phyloP scores from a whole-genome alignment of 1,284 basidiomycete genomes.

The Butyriboletus regius region DNA sequence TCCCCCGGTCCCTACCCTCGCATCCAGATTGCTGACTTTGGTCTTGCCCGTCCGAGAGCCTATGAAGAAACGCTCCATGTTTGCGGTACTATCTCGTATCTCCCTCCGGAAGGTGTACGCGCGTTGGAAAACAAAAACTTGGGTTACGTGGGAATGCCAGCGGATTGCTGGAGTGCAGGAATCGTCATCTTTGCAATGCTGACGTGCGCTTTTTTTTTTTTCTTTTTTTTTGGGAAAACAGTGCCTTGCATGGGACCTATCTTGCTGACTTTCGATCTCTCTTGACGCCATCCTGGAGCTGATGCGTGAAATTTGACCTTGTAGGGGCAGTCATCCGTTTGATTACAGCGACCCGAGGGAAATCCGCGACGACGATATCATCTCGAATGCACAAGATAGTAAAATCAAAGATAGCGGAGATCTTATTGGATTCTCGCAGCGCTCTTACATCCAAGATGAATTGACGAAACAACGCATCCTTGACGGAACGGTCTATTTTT shows the following conservation, averaged over 20 bases:
- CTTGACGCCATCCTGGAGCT: slow-evolving; percentile 1
- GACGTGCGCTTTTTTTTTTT: slow-evolving; percentile 31
- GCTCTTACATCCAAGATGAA: slow-evolving; percentile 47
- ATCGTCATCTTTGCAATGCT: slow-evolving; percentile 75
- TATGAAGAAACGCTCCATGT: slow-evolving; percentile 73
- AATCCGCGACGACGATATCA: slow-evolving; percentile 12
- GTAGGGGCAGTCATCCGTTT: slow-evolving; percentile 67
- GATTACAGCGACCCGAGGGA: slow-evolving; percentile 46
- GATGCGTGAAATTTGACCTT: slow-evolving; percentile 7
- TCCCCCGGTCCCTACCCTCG: slow-evolving; percentile 72
- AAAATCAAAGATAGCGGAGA: slow-evolving; percentile 20
- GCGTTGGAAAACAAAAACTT: slow-evolving; percentile 65
- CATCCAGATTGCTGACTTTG: slow-evolving; percentile 79
- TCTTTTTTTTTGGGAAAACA: neutral
- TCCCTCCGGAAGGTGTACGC: slow-evolving; percentile 76
- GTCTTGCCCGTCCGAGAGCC: slow-evolving; percentile 71
- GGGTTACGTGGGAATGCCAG: slow-evolving; percentile 69
- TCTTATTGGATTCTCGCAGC: slow-evolving; percentile 39
- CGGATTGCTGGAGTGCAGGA: slow-evolving; percentile 79
- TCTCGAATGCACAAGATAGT: slow-evolving; percentile 4
- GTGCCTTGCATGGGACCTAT: neutral
- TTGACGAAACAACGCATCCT: slow-evolving; percentile 64
- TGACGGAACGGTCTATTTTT: slow-evolving; percentile 52
- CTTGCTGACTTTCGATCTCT: neutral
- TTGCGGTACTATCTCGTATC: slow-evolving; percentile 73